Conservation (phyloP, 1,284 basidiomycete species). For the Chondrostereum purpureum region DNA sequence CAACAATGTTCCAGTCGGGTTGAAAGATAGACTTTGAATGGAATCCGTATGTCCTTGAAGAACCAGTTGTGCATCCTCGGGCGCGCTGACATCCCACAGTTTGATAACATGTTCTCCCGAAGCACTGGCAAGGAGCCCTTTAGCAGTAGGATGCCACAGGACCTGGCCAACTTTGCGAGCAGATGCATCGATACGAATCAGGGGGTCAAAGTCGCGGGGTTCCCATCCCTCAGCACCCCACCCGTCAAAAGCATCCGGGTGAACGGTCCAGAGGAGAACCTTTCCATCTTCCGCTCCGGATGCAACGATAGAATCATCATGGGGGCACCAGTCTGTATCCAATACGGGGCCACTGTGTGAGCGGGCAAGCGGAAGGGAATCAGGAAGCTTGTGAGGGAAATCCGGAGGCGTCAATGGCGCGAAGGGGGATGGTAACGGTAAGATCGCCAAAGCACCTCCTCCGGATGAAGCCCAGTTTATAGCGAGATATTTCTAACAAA, state of each 20-base stretch:
- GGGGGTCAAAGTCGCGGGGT: slow-evolving; percentile 80
- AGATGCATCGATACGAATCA: slow-evolving; percentile 66
- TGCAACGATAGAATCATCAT: slow-evolving; percentile 86
- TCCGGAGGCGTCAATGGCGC: slow-evolving; percentile 34
- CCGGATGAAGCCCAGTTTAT: slow-evolving; percentile 96
- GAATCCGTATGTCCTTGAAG: slow-evolving; percentile 81
- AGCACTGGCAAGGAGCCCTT: slow-evolving; percentile 81
- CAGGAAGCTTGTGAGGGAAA: slow-evolving; percentile 81
- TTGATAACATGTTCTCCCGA: slow-evolving; percentile 88
- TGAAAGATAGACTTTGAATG: slow-evolving; percentile 85
- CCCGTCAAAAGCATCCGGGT: slow-evolving; percentile 66
- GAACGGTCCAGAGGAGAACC: slow-evolving; percentile 85
- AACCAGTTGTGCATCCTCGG: slow-evolving; percentile 56
- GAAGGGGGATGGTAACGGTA: slow-evolving; percentile 81
- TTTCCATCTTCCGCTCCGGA: slow-evolving; percentile 94
- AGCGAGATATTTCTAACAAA: slow-evolving; percentile 69
- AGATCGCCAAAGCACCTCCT: slow-evolving; percentile 91
- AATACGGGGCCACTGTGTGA: slow-evolving; percentile 83
- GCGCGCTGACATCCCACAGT: slow-evolving; percentile 81
- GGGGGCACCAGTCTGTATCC: slow-evolving; percentile 96
- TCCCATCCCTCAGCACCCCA: slow-evolving; percentile 84
- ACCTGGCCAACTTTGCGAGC: slow-evolving; percentile 91
- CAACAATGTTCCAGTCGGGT: slow-evolving; percentile 72
- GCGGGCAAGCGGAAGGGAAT: slow-evolving; percentile 88
- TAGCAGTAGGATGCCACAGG: slow-evolving; percentile 88